A percentile compares a stretch with the other conserved stretches of the same genome.
Conservation (phyloP, 495 filamentous ascomycete genomes). For the Halenospora varia region DNA sequence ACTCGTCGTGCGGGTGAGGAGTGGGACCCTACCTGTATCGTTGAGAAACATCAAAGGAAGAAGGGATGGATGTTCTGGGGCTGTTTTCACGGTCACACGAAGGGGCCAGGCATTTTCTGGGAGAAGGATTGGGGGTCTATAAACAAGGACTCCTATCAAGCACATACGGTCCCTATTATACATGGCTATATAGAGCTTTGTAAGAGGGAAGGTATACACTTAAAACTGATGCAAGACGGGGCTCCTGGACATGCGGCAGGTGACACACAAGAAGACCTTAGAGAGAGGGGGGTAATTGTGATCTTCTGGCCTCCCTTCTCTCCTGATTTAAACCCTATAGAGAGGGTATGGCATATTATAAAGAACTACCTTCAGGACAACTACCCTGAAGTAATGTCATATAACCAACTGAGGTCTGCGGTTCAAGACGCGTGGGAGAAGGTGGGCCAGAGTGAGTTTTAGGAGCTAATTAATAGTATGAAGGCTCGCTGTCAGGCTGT, state of each 20-base stretch:
- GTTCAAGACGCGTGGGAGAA: background rate
- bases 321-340: conserved; percentile 27
- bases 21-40: conserved; percentile 19
- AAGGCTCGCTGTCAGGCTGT: background rate
- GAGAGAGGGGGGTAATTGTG: conserved; percentile 11
- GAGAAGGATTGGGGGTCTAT: conserved; percentile 32
- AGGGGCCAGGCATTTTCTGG: conserved; percentile 29
- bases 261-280: background rate
- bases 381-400: background rate
- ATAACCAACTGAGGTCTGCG: background rate
- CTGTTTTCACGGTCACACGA: conserved; percentile 14
- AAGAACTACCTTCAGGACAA: conserved; percentile 18
- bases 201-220: background rate
- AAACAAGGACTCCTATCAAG: conserved; percentile 14
- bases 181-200: conserved; percentile 12
- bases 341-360: conserved; percentile 27
- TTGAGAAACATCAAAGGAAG: conserved; percentile 17
- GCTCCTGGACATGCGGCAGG: conserved; percentile 17
- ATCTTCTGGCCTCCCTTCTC: conserved; percentile 25
- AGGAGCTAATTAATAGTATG: background rate
- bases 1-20: conserved; percentile 19
- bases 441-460: background rate
- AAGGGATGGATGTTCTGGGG: conserved; percentile 28
- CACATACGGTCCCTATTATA: conserved; percentile 25
- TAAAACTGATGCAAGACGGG: conserved; percentile 25